A percentile compares a stretch with the other conserved stretches of the same genome.
Evolutionary conservation across 1,284 basidiomycete genomes (phyloP).

Genomic region (Malassezia japonica): DNA sequence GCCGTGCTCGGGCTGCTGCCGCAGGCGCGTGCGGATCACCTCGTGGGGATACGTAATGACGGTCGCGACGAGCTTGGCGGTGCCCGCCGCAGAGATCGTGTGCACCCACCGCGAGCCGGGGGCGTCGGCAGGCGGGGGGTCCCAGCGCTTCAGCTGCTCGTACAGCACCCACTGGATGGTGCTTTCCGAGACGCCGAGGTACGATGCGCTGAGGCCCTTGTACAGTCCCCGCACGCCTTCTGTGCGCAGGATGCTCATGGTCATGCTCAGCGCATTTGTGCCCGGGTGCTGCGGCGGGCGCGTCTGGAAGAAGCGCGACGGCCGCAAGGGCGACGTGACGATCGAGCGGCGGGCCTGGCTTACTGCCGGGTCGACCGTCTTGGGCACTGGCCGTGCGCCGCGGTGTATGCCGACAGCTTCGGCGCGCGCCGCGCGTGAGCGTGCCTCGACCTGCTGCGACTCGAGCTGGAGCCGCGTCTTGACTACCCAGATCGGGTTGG

Average conservation of each 20-base stretch:
- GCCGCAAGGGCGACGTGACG: neutral
- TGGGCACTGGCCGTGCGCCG: neutral
- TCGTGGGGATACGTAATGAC: constrained; percentile 47
- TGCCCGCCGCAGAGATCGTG: constrained; percentile 81
- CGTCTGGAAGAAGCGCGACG: constrained; percentile 22
- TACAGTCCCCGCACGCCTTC: constrained; percentile 86
- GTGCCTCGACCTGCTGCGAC: constrained; percentile 19
- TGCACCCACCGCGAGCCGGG: constrained; percentile 59
- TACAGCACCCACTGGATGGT: constrained; percentile 98
- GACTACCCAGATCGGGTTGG: constrained; percentile 98
- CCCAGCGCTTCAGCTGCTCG: constrained; percentile 63
- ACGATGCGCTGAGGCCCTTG: constrained; percentile 85
- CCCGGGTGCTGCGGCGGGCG: constrained; percentile 34
- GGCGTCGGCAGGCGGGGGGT: neutral
- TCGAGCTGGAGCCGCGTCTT: constrained; percentile 83
- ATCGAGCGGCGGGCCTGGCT: neutral
- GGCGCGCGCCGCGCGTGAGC: neutral
- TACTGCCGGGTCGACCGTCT: neutral
- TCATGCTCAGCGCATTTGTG: constrained; percentile 57
- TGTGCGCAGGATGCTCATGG: constrained; percentile 64
- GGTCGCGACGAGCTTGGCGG: constrained; percentile 67
- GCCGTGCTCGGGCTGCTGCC: constrained; percentile 62
- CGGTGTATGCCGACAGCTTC: constrained; percentile 3
- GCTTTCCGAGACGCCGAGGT: constrained; percentile 89
- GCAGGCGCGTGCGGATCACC: constrained; percentile 69